These are phyloP conservation scores for Melaleuca quinquenervia DNA, from an alignment of 345 rosid genomes.

Conservation along the genomic window DNA sequence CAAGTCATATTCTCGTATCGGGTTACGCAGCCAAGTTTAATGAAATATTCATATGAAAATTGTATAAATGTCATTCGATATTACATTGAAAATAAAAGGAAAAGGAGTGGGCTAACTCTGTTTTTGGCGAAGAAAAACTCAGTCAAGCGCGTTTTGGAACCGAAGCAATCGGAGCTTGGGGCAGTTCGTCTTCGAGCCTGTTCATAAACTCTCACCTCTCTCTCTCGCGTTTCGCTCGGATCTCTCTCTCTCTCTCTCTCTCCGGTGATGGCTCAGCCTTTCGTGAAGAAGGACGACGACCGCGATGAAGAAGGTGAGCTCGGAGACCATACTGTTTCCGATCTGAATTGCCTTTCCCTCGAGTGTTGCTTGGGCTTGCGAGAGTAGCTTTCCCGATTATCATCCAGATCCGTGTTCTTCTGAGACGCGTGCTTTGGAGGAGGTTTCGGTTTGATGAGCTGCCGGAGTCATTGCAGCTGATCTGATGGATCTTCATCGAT, in stretches of 20 bases:
- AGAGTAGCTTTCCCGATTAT: not conserved
- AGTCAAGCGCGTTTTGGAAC: not conserved
- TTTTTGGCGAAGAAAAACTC: not conserved
- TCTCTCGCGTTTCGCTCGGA: not conserved
- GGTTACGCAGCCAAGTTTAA: not conserved
- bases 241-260: not conserved
- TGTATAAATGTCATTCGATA: not conserved
- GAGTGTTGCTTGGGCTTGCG: not conserved
- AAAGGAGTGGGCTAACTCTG: not conserved
- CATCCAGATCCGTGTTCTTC: not conserved
- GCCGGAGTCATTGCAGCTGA: not conserved
- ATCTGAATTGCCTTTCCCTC: not conserved
- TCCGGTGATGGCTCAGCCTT: slow-evolving; percentile 80
- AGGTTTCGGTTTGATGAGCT: not conserved
- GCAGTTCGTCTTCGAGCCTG: not conserved
- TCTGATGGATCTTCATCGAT: not conserved
- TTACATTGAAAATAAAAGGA: not conserved
- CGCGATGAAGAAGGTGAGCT: slow-evolving; percentile 78
- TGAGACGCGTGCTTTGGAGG: not conserved
- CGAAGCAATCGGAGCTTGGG: not conserved
- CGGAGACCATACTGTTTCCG: not conserved
- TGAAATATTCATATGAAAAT: not conserved
- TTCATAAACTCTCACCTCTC: not conserved
- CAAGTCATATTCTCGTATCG: not conserved
- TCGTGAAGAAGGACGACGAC: slow-evolving; percentile 95